phyloP scores from a whole-genome alignment of 345 rosid genomes.

The Mangifera indica region DNA sequence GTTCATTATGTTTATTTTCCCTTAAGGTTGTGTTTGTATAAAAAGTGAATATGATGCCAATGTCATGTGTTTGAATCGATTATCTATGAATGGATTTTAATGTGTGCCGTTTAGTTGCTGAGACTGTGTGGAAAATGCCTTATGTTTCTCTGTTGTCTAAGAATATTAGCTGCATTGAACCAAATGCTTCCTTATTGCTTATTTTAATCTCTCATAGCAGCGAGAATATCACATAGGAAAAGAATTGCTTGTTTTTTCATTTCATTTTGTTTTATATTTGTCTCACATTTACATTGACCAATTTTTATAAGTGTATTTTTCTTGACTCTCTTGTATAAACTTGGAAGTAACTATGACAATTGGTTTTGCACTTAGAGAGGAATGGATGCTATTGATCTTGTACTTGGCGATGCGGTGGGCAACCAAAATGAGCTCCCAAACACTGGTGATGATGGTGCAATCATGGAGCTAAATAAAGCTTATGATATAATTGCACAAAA shows the following conservation, averaged over 20 bases:
- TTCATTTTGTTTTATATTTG: not conserved
- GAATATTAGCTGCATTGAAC: not conserved
- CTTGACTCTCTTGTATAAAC: not conserved
- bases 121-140: not conserved
- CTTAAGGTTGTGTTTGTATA: not conserved
- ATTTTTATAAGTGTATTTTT: not conserved
- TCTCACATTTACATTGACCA: not conserved
- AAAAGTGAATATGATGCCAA: not conserved
- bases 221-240: not conserved
- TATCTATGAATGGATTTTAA: not conserved
- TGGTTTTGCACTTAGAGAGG: not conserved
- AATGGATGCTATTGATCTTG: conserved; percentile 12
- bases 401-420: not conserved
- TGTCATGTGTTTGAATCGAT: not conserved
- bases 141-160: not conserved
- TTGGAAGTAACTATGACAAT: not conserved
- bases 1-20: not conserved
- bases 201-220: not conserved
- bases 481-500: not conserved
- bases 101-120: not conserved
- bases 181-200: not conserved
- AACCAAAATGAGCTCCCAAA: not conserved
- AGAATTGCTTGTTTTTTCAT: not conserved
- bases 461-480: not conserved
- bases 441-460: not conserved